Evolutionary conservation across 176 grass and related monocot genomes (phyloP).

Genomic region (Aegilops tauschii): DNA sequence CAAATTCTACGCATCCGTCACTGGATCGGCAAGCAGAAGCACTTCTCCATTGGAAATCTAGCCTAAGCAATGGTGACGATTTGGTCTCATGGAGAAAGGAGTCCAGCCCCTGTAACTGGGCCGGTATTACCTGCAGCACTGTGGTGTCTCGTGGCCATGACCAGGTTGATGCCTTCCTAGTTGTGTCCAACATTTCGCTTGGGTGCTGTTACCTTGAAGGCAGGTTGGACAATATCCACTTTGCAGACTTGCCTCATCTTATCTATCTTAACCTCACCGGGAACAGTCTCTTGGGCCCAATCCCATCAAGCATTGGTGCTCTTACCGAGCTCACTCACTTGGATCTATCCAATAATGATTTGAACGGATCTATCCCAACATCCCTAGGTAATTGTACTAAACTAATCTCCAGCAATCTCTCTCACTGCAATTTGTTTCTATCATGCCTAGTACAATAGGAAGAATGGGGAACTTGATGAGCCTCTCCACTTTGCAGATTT

Average conservation of each 20-base stretch:
- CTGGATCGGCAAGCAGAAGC: neutral
- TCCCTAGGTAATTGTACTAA: constrained; percentile 4
- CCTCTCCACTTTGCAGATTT: neutral
- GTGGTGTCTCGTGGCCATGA: neutral
- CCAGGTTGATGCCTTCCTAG: neutral
- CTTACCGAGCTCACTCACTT: neutral
- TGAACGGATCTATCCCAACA: neutral
- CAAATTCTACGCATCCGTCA: fast-evolving
- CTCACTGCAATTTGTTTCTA: neutral
- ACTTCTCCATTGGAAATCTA: neutral
- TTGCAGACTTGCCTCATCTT: too few species aligned
- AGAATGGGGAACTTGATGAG: neutral
- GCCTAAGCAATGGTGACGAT: fast-evolving
- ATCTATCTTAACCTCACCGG: too few species aligned
- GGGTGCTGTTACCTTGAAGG: fast-evolving
- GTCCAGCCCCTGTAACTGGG: constrained; percentile 4
- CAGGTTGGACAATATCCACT: neutral
- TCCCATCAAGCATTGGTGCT: neutral
- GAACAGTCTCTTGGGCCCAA: neutral
- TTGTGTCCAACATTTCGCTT: neutral
- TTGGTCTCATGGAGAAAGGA: neutral
- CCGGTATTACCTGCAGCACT: neutral
- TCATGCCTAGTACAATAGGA: neutral
- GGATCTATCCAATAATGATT: neutral
- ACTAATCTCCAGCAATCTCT: neutral